Evolutionary conservation across 768 basidiomycete genomes (phyloP).

Genomic region (Boletus fagicola): DNA sequence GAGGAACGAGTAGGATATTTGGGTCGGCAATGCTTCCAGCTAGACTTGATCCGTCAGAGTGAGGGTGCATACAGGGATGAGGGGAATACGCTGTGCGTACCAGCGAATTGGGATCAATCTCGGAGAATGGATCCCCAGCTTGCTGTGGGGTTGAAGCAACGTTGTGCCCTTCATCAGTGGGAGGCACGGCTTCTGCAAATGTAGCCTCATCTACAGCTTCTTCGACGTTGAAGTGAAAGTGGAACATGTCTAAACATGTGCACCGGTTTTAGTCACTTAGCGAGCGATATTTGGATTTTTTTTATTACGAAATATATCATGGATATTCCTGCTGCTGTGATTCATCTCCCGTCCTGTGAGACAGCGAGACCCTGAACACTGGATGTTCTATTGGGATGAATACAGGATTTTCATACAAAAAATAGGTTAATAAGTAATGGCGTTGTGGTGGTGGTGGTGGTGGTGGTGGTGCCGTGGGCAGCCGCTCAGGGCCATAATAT

Average conservation of each 20-base stretch:
- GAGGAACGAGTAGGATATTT: constrained; percentile 80
- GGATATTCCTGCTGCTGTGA: no score
- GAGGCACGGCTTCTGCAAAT: constrained; percentile 6
- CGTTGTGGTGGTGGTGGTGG: not conserved
- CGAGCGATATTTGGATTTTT: not conserved
- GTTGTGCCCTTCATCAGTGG: not conserved
- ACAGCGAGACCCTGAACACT: not conserved
- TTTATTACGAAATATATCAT: not conserved
- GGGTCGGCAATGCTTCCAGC: constrained; percentile 65
- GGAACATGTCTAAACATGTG: constrained; percentile 32
- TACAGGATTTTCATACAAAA: not conserved
- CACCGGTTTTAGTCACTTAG: not conserved
- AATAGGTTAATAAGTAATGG: not conserved
- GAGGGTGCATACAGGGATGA: not conserved
- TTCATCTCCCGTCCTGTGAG: no score
- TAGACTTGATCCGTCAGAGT: constrained; percentile 35
- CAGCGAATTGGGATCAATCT: constrained; percentile 30
- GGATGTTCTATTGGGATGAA: not conserved
- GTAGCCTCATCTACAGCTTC: constrained; percentile 36
- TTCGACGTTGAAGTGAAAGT: constrained; percentile 59
- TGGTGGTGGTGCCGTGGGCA: not conserved
- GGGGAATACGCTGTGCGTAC: constrained; percentile 26
- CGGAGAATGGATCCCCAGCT: constrained; percentile 22
- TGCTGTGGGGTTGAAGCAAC: not conserved
- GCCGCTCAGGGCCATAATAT: no score